Evolutionary conservation across 345 rosid genomes (phyloP).

Genomic region (Moringa oleifera): DNA sequence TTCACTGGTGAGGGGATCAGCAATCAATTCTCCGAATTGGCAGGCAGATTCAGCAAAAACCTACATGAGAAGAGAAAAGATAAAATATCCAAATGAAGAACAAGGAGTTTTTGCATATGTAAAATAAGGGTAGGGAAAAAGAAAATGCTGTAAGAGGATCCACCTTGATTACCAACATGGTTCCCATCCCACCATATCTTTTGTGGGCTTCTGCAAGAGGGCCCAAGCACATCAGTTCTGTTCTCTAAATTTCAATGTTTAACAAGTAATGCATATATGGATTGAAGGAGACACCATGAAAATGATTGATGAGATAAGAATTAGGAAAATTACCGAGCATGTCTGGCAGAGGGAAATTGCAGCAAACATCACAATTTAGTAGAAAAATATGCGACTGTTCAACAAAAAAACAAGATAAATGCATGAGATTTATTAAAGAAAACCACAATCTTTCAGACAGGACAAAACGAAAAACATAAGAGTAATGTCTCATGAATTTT

Average conservation of each 20-base stretch:
- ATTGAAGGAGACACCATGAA: background rate
- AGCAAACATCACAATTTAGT: conserved; percentile 94
- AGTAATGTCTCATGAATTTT: no score
- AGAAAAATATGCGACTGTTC: conserved; percentile 92
- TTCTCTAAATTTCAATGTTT: no score
- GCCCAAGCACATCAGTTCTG: no score
- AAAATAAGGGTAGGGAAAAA: no score
- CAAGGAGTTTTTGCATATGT: background rate
- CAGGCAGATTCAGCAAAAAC: conserved; percentile 90
- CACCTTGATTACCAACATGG: conserved; percentile 84
- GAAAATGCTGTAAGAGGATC: conserved; percentile 6
- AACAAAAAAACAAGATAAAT: conserved; percentile 11
- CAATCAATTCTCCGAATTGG: conserved; percentile 90
- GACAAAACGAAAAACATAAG: background rate
- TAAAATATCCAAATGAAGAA: background rate
- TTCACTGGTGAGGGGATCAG: conserved; percentile 86
- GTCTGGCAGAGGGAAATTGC: conserved; percentile 81
- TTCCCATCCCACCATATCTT: conserved; percentile 79
- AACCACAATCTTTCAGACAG: background rate
- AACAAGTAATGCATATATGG: conserved; percentile 2
- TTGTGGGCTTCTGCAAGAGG: conserved; percentile 62
- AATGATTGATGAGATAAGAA: background rate
- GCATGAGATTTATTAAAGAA: background rate
- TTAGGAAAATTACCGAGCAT: conserved; percentile 67
- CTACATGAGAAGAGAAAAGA: conserved; percentile 23